Evolutionary conservation across 495 filamentous ascomycete species (phyloP).

Genomic region (Hyphodiscus hymeniophilus): DNA sequence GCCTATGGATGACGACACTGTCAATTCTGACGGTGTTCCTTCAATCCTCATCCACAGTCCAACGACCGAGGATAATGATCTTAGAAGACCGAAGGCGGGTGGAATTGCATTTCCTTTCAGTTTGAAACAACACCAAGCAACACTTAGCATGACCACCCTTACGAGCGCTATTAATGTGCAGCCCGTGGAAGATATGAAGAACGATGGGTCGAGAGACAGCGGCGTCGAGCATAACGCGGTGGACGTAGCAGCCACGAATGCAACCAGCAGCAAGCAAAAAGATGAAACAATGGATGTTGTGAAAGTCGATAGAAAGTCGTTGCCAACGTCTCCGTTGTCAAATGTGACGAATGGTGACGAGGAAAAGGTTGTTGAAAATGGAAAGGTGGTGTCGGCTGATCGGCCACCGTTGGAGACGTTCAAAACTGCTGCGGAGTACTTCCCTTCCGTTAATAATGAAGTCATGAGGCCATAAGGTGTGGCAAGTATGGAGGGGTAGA

Average conservation of each 20-base stretch:
- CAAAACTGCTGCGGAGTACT: conserved; percentile 8
- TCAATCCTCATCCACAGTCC: conserved; percentile 11
- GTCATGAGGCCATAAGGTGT: not conserved
- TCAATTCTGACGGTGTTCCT: not conserved
- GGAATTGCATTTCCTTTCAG: conserved; percentile 46
- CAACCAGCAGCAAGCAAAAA: no score
- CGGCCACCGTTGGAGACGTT: conserved; percentile 18
- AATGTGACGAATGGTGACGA: not conserved
- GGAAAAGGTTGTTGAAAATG: conserved; percentile 12
- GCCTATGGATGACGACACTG: not conserved
- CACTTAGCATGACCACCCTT: conserved; percentile 46
- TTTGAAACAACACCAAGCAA: conserved; percentile 38
- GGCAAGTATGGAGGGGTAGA: not conserved
- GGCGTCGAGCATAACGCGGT: conserved; percentile 4
- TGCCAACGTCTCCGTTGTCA: not conserved
- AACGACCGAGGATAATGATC: conserved; percentile 23
- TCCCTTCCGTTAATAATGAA: conserved; percentile 2
- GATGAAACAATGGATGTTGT: no score
- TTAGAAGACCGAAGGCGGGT: conserved; percentile 38
- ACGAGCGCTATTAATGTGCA: conserved; percentile 6
- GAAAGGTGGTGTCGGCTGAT: conserved; percentile 11
- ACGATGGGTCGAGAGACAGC: conserved; percentile 4
- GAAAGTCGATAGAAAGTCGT: not conserved
- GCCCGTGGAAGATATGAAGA: conserved; percentile 11
- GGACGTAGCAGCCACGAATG: conserved; percentile 1